Base-by-base conservation (phyloP, 2,329 filamentous ascomycete species). In the Polytolypa hystricis region DNA sequence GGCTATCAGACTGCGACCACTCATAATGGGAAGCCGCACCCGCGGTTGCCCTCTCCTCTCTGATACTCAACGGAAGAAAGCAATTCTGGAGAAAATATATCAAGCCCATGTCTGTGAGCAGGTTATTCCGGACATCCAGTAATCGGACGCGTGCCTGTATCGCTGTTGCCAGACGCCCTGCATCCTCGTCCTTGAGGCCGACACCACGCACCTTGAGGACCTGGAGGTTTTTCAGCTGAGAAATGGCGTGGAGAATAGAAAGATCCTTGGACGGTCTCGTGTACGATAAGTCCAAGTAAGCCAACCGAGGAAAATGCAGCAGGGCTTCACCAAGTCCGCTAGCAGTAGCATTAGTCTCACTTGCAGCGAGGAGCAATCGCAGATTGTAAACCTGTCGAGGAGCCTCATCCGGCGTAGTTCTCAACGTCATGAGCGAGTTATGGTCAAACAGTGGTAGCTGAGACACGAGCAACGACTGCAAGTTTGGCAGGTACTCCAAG, bases 381-480 rank as follows among this genome's bases (percentile, higher is more conserved):
- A 77, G 50, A 12, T 63, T 62, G 45, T 72, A 71, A 17, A 17
- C 34, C 17, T 37, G 25, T 18, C 9, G 37, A 28, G 26, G 36
- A 40, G 14, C 32, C 35, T 28, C 11, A 10, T 34, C 38, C 7
- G 47, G 36, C 7, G 45, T 43, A 16, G 56, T 49, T 35, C 58
- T 65, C 37, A 77, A 48, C 2, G 66, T 69, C 39, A 66, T 56
- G 37, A 78, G 62, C 12, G 71, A 64, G 41, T 67, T 66, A 49
- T 79, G 73, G 39, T 79, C 74, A 47, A 79, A 77, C 49, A 77
- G 77, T 0, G 73, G 71, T 32, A 78, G 53, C 19, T 65, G 66
- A 11, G 71, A 67, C 8, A 78, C 73, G 40, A 77, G 65, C 33
- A 79, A 55, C 1, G 70, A 73, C 45, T 78, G 74, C 11, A 79